Evolutionary conservation across 1,139 yeast genomes (phyloP).

Genomic region (Yamadazyma dushanensis): DNA sequence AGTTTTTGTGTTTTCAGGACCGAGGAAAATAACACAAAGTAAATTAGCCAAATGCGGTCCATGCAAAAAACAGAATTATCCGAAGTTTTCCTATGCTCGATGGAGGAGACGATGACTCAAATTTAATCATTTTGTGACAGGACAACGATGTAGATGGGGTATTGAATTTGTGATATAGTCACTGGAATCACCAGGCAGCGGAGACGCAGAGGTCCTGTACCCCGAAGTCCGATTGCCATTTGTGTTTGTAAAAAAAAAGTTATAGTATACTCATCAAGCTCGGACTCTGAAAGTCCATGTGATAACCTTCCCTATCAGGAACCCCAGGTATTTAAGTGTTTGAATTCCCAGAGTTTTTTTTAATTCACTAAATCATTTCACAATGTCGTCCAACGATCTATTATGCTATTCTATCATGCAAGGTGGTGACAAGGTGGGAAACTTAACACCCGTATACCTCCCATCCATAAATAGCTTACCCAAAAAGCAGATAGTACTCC

Average conservation of each 20-base stretch:
- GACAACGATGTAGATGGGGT: too few relatives aligned
- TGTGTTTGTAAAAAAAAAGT: background rate
- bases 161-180: too few relatives aligned
- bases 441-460: slow-evolving; percentile 10
- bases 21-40: slow-evolving; percentile 3
- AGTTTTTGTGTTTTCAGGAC: background rate
- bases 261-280: background rate
- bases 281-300: slow-evolving; percentile 17
- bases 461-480: slow-evolving; percentile 11
- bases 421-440: slow-evolving; percentile 16
- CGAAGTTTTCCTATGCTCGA: slow-evolving; percentile 19
- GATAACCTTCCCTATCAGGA: slow-evolving; percentile 16
- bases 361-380: slow-evolving; percentile 2
- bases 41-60: slow-evolving; percentile 1
- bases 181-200: too few relatives aligned
- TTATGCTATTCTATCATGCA: slow-evolving; percentile 38
- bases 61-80: slow-evolving; percentile 9
- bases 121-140: slow-evolving; percentile 1
- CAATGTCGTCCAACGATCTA: slow-evolving; percentile 28
- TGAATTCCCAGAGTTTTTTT: slow-evolving; percentile 1
- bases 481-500: slow-evolving; percentile 16
- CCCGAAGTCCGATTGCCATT: slow-evolving; percentile 1
- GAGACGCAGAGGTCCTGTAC: too few relatives aligned
- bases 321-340: slow-evolving; percentile 18
- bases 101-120: slow-evolving; percentile 4